These are phyloP conservation scores for Lactarius psammicola DNA, from an alignment of 768 basidiomycete genomes.

Conservation along the genomic window DNA sequence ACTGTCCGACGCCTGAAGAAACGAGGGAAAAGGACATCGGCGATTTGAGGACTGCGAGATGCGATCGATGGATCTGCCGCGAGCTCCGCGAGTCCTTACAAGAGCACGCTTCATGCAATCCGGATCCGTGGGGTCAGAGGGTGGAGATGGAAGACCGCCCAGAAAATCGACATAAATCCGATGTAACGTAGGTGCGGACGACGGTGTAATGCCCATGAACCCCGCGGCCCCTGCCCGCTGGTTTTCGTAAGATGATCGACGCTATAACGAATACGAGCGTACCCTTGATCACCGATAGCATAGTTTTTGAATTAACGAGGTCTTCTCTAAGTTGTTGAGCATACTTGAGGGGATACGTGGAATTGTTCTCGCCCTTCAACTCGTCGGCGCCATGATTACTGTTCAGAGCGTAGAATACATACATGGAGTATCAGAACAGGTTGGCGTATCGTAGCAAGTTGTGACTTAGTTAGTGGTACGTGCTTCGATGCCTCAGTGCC, in stretches of 20 bases:
- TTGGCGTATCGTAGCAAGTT: constrained; percentile 34
- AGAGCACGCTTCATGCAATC: constrained; percentile 60
- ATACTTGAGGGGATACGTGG: constrained; percentile 12
- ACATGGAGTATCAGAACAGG: constrained; percentile 22
- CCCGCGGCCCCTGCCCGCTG: constrained; percentile 50
- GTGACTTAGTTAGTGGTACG: constrained; percentile 47
- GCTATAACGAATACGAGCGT: neutral
- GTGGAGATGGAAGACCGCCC: constrained; percentile 47
- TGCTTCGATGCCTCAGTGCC: constrained; percentile 43
- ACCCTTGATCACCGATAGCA: constrained; percentile 17
- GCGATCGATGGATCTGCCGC: constrained; percentile 46
- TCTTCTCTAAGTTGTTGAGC: constrained; percentile 13
- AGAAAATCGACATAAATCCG: constrained; percentile 64
- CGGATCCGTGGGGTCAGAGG: constrained; percentile 45
- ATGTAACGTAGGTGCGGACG: constrained; percentile 60
- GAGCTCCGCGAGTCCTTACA: constrained; percentile 50
- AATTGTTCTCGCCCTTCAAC: constrained; percentile 19
- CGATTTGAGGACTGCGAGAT: constrained; percentile 53
- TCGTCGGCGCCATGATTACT: neutral
- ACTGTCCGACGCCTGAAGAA: constrained; percentile 52
- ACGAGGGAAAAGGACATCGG: constrained; percentile 69
- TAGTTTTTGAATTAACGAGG: neutral
- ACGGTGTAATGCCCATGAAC: constrained; percentile 53
- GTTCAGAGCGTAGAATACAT: neutral
- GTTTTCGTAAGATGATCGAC: neutral